Evolutionary conservation across 202 grass and related monocot species (phyloP), one percentile per base, ranked within the genome.

Genomic region (Panicum virgatum): DNA sequence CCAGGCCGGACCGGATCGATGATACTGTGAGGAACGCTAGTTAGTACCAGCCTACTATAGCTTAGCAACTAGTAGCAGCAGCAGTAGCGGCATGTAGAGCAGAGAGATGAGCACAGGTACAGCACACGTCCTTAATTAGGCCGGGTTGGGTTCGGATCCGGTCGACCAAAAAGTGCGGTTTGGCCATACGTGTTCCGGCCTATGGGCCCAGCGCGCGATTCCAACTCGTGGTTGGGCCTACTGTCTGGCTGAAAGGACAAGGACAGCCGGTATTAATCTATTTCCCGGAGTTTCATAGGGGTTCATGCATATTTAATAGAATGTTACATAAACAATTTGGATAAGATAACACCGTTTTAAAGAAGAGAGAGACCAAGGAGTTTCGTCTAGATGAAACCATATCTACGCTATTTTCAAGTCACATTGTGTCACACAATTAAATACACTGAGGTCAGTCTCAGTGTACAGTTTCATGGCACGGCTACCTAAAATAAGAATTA

Each of bases 171-270:
- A 84, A 59, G 73, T 47, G 34, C 3, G 80, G 72, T 54, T 54
- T 69, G 40, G 50, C 8, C 50, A 77, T 84, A 69, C n/a, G 48
- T 26, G 72, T 34, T 62, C 71, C 54, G 61, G 13, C 62, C 22
- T 23, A 27, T 25, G 29, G 79, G 40, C 1, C 81, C 47, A 76
- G 8, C 13, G 8, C 13, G 32, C 12, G 48, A 53, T 52, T 22
- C 18, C 56, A 18, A 36, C 47, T 59, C 20, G 10, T 8, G 0
- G 15, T 52, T 53, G 59, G 71, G 48, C 16, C 51, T 53, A 42
- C 11, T 9, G 42, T 9, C 23, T 47, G 57, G 80, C 76, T 79
- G 36, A 19, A 85, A 85, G 75, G 75, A 79, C 75, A 8, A 85
- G 23, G 57, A 79, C 83, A 83, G 48, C 61, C 72, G 72, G 72